Base-by-base conservation (phyloP, 2,329 filamentous ascomycete species). In the Tolypocladium nubicola region DNA sequence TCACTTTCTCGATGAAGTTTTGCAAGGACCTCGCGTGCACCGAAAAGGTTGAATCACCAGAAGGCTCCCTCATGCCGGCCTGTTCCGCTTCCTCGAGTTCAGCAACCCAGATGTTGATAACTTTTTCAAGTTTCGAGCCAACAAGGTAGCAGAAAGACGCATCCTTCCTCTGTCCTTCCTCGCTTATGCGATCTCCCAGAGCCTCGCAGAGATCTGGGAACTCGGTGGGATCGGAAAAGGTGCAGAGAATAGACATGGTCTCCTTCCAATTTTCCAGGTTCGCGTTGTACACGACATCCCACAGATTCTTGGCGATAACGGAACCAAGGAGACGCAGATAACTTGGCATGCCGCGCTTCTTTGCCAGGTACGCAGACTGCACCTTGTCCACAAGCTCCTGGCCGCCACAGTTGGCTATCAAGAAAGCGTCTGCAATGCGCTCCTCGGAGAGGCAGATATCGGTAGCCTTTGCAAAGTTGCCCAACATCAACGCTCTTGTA, bases 281-380 rank as follows among this genome's bases (percentile, higher is more conserved):
- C 9, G 93, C 94, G 67, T 99, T 99, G 75, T 97, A 90, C 9
- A 97, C 94, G 52, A 97, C 83, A 74, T 99, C 94, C 94, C 93
- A 97, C 1, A 99, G 80, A 67, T 99, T 97, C 79, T 97, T 97
- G 61, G 89, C 86, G 58, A 96, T 92, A 55, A 99, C 90, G 7
- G 93, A 96, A 55, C 89, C 87, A 56, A 99, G 80, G 10, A 99
- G 80, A 49, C 95, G 87, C 57, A 97, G 78, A 68, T 99, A 99
- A 73, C 93, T 97, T 1, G 95, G 93, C 35, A 87, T 86, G 58
- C 87, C 86, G 9, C 83, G 81, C 72, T 92, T 90, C 66, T 88
- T 87, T 58, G 90, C 87, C 61, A 99, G 84, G 70, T 99, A 99
- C 14, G 91, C 86, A 60, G 88, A 82, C 72, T 97, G 94, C 6